Base-by-base conservation (phyloP, 2,329 filamentous ascomycete species). In the Aspergillus niger region DNA sequence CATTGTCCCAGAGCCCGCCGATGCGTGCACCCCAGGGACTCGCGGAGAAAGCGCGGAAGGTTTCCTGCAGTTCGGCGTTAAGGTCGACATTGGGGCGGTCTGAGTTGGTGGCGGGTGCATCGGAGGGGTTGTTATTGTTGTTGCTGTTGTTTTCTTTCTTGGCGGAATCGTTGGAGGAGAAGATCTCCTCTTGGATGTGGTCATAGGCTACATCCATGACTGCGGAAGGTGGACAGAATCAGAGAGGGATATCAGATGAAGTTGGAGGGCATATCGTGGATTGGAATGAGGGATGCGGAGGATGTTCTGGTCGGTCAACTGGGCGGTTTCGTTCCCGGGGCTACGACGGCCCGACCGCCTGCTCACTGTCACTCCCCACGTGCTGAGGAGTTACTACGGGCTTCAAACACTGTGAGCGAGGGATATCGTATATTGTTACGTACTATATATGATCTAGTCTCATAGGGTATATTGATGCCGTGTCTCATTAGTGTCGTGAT, bases 181-280 rank as follows among this genome's bases (percentile, higher is more conserved):
- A 84, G 55, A 87, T 85, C 75, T 95, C 89, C 80, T 97, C 92
- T 74, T 92, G 89, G 71, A 98, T 96, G 77, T 97, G 92, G 74
- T 99, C 95, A 84, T 98, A 99, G 48, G 93, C 93, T 72, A 96
- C 84, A 85, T 99, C 95, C 95, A 99, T 98, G 58, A 58, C 55
- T 54, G 57, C 62, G 50, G 55, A 64, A 63, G 64, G 64, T 63
- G 65, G 55, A 63, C 59, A 28, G 43, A 41, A 30, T 47, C 55
- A 38, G 58, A n/a, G 52, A 30, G 10, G 26, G 28, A 7, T 50
- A 50, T 50, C 24, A 43, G 38, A 48, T 54, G 38, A 43, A 43
- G 57, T 39, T 39, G 44, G 26, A 44, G 52, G 47, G 38, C 30
- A 39, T 36, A 15, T 38, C 54, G 17, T 44, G 36, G 39, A 36